These are phyloP conservation scores for Dissophora ornata DNA, from an alignment of 192 early-diverging fungal species.

Conservation along the genomic window DNA sequence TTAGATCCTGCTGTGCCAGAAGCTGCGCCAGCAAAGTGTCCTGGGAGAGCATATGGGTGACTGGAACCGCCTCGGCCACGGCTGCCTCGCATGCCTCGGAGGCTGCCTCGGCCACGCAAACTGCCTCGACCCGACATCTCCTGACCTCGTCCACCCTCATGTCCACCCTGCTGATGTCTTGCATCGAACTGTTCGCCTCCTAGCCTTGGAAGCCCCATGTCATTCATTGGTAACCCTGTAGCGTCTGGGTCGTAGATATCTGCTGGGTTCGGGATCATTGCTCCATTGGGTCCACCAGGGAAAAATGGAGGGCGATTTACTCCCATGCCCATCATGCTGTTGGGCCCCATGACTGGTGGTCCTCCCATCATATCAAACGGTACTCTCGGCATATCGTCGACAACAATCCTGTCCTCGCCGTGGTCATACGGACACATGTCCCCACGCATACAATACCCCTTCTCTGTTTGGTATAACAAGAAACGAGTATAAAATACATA, in stretches of 20 bases:
- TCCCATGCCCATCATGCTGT: constrained; percentile 47
- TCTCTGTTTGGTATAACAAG: constrained; percentile 60
- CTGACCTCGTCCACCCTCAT: constrained; percentile 19
- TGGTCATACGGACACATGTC: constrained; percentile 85
- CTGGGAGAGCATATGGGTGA: constrained; percentile 40
- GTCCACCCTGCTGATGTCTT: constrained; percentile 25
- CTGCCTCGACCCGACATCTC: constrained; percentile 27
- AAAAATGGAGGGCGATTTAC: constrained; percentile 58
- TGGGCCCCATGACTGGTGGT: constrained; percentile 46
- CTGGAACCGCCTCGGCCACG: constrained; percentile 56
- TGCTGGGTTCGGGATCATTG: constrained; percentile 23
- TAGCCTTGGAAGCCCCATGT: constrained; percentile 2
- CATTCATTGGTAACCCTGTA: constrained; percentile 41
- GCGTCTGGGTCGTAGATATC: constrained; percentile 68
- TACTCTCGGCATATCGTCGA: constrained; percentile 63
- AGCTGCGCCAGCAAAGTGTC: constrained; percentile 53
- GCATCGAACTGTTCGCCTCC: constrained; percentile 14
- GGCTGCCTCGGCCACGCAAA: constrained; percentile 27
- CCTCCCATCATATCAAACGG: constrained; percentile 53
- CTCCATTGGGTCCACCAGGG: constrained; percentile 40
- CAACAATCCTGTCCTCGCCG: constrained; percentile 73
- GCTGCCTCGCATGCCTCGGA: constrained; percentile 61
- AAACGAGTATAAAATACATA: neutral
- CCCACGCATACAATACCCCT: constrained; percentile 85
- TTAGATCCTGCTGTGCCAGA: constrained; percentile 40